phyloP scores from a whole-genome alignment of 106 monocot species.

The Dioscorea dumetorum region DNA sequence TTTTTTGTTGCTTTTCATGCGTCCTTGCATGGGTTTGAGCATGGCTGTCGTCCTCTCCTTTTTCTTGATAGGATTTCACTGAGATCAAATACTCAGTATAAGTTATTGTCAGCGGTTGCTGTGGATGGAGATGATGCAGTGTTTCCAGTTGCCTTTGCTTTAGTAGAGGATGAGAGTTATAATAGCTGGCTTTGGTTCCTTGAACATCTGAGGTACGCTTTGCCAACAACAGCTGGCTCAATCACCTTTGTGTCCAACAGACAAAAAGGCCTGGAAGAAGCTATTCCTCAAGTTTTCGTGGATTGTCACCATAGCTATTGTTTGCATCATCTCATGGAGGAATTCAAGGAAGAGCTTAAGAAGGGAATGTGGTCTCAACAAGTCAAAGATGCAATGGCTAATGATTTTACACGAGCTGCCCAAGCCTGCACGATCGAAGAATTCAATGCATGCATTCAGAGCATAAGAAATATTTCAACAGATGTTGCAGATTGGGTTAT shows the following conservation, averaged over 20 bases:
- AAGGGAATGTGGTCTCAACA: conserved; percentile 64
- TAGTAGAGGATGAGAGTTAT: conserved; percentile 77
- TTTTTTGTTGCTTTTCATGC: conserved; percentile 88
- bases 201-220: conserved; percentile 56
- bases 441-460: conserved; percentile 63
- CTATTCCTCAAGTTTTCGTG: conserved; percentile 64
- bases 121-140: conserved; percentile 82
- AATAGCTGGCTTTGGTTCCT: conserved; percentile 91
- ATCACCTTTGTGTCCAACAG: conserved; percentile 74
- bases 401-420: conserved; percentile 79
- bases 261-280: conserved; percentile 68
- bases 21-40: conserved; percentile 79
- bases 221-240: conserved; percentile 34
- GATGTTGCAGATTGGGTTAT: conserved; percentile 70
- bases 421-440: conserved; percentile 75
- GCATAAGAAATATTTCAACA: conserved; percentile 50
- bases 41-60: conserved; percentile 82
- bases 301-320: conserved; percentile 64
- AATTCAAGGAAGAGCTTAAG: conserved; percentile 63
- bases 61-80: conserved; percentile 82
- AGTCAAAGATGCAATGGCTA: conserved; percentile 51
- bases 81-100: conserved; percentile 63
- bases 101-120: conserved; percentile 58
- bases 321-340: conserved; percentile 70
- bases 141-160: conserved; percentile 83